phyloP scores from a whole-genome alignment of 192 early-diverging fungal species.

The Podila clonocystis region DNA sequence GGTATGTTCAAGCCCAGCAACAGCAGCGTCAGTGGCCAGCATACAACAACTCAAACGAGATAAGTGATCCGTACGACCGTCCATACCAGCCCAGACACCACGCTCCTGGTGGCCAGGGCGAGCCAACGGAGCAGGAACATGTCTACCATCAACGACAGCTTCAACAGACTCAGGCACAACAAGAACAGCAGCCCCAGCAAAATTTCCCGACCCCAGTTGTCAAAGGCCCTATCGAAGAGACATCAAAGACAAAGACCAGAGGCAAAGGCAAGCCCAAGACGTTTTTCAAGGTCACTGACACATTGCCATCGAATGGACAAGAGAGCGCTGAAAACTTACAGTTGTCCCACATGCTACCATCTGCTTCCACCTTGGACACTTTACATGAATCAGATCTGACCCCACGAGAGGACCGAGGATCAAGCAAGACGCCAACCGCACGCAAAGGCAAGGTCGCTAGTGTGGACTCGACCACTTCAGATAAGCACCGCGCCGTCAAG shows the following conservation, averaged over 20 bases:
- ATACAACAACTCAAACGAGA: too few species aligned
- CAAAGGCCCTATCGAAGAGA: slow-evolving; percentile 2
- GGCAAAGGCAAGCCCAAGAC: slow-evolving; percentile 11
- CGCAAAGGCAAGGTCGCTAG: background rate
- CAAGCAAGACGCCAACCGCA: background rate
- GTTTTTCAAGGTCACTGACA: background rate
- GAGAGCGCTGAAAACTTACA: background rate
- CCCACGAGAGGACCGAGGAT: background rate
- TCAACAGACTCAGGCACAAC: slow-evolving; percentile 3
- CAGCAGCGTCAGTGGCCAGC: slow-evolving; percentile 3
- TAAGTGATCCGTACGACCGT: too few species aligned
- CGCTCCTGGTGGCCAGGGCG: background rate
- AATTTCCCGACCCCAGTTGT: background rate
- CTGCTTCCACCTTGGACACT: too few species aligned
- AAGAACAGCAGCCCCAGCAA: background rate
- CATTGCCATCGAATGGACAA: background rate
- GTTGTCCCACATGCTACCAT: background rate
- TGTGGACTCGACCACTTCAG: background rate
- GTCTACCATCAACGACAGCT: background rate
- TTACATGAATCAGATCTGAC: background rate
- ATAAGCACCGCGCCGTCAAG: slow-evolving; percentile 1
- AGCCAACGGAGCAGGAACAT: background rate
- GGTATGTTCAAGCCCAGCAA: background rate
- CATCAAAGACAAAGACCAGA: background rate
- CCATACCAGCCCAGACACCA: background rate